phyloP scores from a whole-genome alignment of 176 grass and related monocot genomes.

The Triticum turgidum region DNA sequence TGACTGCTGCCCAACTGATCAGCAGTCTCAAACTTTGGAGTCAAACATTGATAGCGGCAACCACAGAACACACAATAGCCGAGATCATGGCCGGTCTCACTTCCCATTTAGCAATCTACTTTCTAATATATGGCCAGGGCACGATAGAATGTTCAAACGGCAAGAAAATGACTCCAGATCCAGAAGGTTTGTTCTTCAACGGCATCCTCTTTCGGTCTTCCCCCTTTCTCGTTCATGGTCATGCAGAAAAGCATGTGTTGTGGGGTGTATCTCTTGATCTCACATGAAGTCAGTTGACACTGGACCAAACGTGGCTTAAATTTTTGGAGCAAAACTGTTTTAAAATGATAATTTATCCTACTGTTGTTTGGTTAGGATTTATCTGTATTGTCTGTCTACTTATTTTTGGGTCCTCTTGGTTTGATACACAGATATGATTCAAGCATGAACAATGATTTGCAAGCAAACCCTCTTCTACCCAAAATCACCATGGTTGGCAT shows the following conservation, averaged over 20 bases:
- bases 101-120: slow-evolving; percentile 71
- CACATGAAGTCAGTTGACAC: slow-evolving; percentile 8
- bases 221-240: not conserved
- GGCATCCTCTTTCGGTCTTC: not conserved
- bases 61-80: slow-evolving; percentile 20
- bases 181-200: slow-evolving; percentile 37
- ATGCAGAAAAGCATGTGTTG: not conserved
- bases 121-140: slow-evolving; percentile 64
- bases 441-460: slow-evolving; percentile 28
- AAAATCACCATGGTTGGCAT: slow-evolving; percentile 97
- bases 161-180: slow-evolving; percentile 31
- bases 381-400: not conserved
- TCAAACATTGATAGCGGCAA: slow-evolving; percentile 21
- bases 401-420: slow-evolving; percentile 19
- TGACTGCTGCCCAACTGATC: slow-evolving; percentile 23
- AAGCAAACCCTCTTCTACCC: slow-evolving; percentile 68
- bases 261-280: not conserved
- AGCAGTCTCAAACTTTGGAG: slow-evolving; percentile 19
- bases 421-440: slow-evolving; percentile 34
- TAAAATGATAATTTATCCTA: not conserved
- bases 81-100: slow-evolving; percentile 34
- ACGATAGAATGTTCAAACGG: slow-evolving; percentile 38
- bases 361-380: not conserved
- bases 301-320: not conserved
- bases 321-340: not conserved